Conservation (phyloP, 768 basidiomycete species). For the Leccinum longicurvipes region DNA sequence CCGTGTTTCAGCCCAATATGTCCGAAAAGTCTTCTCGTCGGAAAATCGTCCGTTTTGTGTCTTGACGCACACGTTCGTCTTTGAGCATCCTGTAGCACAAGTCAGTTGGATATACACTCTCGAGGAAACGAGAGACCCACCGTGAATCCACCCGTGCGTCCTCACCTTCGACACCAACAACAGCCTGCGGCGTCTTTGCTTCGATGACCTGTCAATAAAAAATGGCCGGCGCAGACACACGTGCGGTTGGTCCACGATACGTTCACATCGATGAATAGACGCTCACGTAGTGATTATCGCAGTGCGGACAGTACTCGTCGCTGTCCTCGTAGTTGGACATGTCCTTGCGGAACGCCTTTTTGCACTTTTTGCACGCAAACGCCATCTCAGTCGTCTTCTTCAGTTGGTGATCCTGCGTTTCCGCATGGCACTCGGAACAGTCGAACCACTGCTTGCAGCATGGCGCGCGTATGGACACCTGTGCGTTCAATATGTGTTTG, state of each 20-base stretch:
- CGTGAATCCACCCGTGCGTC: slow-evolving; percentile 85
- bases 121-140: slow-evolving; percentile 41
- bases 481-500: slow-evolving; percentile 95
- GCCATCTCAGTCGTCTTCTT: slow-evolving; percentile 78
- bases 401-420: slow-evolving; percentile 70
- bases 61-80: slow-evolving; percentile 72
- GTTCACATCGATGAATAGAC: background rate
- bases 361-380: slow-evolving; percentile 86
- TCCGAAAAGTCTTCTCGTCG: slow-evolving; percentile 48
- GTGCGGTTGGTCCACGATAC: background rate
- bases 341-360: slow-evolving; percentile 96
- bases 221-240: background rate
- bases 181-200: slow-evolving; percentile 86
- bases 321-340: slow-evolving; percentile 91
- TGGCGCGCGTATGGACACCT: slow-evolving; percentile 93
- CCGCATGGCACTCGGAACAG: slow-evolving; percentile 93
- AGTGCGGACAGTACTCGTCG: slow-evolving; percentile 97
- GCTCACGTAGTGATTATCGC: slow-evolving; percentile 96
- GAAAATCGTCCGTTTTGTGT: slow-evolving; percentile 49
- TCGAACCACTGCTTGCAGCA: slow-evolving; percentile 99
- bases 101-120: background rate
- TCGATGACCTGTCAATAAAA: slow-evolving; percentile 69
- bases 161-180: slow-evolving; percentile 85
- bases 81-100: slow-evolving; percentile 67
- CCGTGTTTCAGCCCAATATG: slow-evolving; percentile 33